Evolutionary conservation across 2,329 filamentous ascomycete species (phyloP), one percentile per base, ranked within the genome.

Genomic region (Amauroascus niger): DNA sequence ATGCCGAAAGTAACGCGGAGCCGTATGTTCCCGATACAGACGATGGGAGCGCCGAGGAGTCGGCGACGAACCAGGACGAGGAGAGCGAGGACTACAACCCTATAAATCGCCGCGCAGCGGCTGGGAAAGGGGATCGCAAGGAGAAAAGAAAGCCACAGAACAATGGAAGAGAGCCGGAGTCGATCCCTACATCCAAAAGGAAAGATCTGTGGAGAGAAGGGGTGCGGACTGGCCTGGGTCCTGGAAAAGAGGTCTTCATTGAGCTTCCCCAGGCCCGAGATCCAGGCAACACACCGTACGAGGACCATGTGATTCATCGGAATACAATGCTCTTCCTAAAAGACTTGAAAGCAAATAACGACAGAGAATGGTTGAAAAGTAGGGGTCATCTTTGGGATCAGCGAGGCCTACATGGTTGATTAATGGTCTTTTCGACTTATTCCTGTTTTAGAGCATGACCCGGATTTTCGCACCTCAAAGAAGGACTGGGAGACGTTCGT

Each of bases 401-500:
- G 14, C 6, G 52, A 30, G 45, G 18, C 26, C 28, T 56, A 43
- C 22, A 37, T 8, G 32, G 24, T 43, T 44, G 35, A 14, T 40
- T 13, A 20, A 46, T 14, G 13, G 40, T 6, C 9, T 41, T 44
- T 8, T 30, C 43, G 7, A 49, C 44, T 37, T 40, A 44, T 35
- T 28, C 47, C 33, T 9, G 6, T 43, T n/a, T 9, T 58, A 93
- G 88, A 82, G 63, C 81, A 93, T 66, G 88, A 95, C 67, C 77
- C 78, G 43, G 86, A 94, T 62, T 95, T 87, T 66, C 80, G 89
- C 55, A 77, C 82, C 52, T 81, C 88, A 0, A 79, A 89, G 55
- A 84, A 85, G 55, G 88, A 95, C 66, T 95, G 87, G 78, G 81
- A 87, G 46, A 79, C 81, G 1, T 95, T 90, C 63, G 80, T 93